Percentiles rank a stretch among this genome's conserved stretches.
Evolutionary conservation across 352 stramenopile genomes (phyloP).

Genomic region (Phytophthora pinifolia): DNA sequence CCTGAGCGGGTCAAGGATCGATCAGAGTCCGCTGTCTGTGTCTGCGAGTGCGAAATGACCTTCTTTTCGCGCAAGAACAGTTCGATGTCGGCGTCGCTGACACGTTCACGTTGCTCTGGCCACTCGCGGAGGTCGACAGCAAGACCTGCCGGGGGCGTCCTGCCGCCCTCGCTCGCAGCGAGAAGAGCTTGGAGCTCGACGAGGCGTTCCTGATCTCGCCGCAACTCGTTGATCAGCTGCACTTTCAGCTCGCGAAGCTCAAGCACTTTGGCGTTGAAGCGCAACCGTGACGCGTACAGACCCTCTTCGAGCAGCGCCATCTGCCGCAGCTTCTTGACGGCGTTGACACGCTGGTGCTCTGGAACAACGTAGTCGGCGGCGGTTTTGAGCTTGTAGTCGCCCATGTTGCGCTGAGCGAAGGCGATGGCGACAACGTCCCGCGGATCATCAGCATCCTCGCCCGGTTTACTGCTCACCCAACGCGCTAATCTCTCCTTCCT

Average conservation of each 20-base stretch:
- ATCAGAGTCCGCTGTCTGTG: background rate
- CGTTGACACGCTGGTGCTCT: conserved; percentile 88
- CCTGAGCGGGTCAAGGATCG: conserved; percentile 3
- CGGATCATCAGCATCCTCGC: conserved; percentile 90
- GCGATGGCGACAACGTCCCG: conserved; percentile 90
- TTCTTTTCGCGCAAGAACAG: conserved; percentile 63
- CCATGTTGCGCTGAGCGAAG: conserved; percentile 87
- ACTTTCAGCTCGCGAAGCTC: conserved; percentile 89
- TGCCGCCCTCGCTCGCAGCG: conserved; percentile 1
- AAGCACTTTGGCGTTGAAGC: conserved; percentile 92
- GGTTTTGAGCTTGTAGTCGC: conserved; percentile 93
- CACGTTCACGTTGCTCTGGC: conserved; percentile 86
- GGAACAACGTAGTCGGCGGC: conserved; percentile 88
- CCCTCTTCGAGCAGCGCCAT: conserved; percentile 84
- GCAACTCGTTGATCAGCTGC: conserved; percentile 74
- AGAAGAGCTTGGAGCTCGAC: conserved; percentile 50
- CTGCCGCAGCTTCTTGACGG: conserved; percentile 87
- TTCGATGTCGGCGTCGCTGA: conserved; percentile 80
- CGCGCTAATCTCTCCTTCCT: conserved; percentile 63
- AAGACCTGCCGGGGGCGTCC: conserved; percentile 20
- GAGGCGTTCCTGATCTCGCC: conserved; percentile 53
- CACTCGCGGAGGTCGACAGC: conserved; percentile 79
- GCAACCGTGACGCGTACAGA: conserved; percentile 76
- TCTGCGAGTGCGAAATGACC: conserved; percentile 39
- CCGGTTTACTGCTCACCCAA: conserved; percentile 75